Base-by-base conservation (phyloP, 495 filamentous ascomycete genomes). In the Aspergillus sclerotioniger region DNA sequence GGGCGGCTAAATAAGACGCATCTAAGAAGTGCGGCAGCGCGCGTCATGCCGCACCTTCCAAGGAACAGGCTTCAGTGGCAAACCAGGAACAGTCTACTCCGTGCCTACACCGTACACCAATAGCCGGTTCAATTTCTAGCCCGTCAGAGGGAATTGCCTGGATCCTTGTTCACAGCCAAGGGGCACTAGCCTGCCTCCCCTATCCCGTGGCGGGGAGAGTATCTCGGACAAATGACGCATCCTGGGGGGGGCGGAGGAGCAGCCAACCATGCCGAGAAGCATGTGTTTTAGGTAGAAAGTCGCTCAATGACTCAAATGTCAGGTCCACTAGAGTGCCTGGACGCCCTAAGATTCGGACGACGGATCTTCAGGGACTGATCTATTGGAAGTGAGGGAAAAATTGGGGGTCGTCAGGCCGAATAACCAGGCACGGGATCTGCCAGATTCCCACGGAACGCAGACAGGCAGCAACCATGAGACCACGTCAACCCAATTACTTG, bases 321-420 rank as follows among this genome's bases (percentile, higher is more conserved):
- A 41, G 37, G 37, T 15, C n/a, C 37, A n/a, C 13, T n/a, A 41
- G 37, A 41, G 12, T 9, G 37, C 37, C 37, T 41, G 13, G n/a
- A 41, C 8, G 37, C n/a, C 37, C 37, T 25, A n/a, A 41, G 37
- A 41, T 41, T n/a, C 37, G 3, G 37, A n/a, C 37, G 37, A 41
- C 37, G 37, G 37, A 41, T 41, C 37, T 41, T 41, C 37, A 41
- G 37, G 37, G 37, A 41, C 37, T 41, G 37, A 41, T 41, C 37
- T 41, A 41, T 41, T 41, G 37, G 37, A 41, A 41, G 37, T 41
- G 37, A 13, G 37, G 37, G 37, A 41, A 41, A 41, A 15, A 15
- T n/a, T 41, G 37, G 37, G 12, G 37, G 37, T 7, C 13, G 37
- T 13, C 37, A 12, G n/a, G 37, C n/a, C 37, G 37, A 41, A 41